A percentile compares a stretch with the other conserved stretches of the same genome.
Evolutionary conservation across 495 filamentous ascomycete genomes (phyloP).

Genomic region (Parathielavia hyrcaniae): DNA sequence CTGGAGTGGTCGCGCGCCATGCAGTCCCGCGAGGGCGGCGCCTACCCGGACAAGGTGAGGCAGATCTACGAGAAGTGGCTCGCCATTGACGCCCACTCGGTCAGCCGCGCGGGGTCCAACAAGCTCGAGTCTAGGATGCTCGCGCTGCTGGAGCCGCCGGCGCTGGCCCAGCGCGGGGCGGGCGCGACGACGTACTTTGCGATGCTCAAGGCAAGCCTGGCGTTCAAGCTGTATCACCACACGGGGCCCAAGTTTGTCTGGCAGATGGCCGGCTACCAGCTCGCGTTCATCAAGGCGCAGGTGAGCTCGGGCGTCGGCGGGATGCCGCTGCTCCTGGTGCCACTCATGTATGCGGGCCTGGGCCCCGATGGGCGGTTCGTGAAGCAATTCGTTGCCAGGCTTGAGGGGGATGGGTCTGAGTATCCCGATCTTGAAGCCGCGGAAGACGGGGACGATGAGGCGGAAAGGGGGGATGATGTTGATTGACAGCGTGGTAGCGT

Average conservation of each 20-base stretch:
- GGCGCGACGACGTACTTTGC: constrained; percentile 42
- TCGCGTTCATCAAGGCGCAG: constrained; percentile 58
- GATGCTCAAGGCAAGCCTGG: constrained; percentile 56
- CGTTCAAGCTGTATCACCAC: constrained; percentile 45
- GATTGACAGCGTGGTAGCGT: background rate
- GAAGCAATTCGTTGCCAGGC: constrained; percentile 29
- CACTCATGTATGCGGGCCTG: constrained; percentile 44
- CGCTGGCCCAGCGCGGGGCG: constrained; percentile 32
- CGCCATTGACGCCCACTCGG: constrained; percentile 34
- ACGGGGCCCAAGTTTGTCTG: constrained; percentile 47
- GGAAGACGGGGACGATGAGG: constrained; percentile 6
- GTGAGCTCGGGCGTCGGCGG: constrained; percentile 11
- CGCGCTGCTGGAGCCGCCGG: constrained; percentile 41
- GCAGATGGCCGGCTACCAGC: constrained; percentile 56
- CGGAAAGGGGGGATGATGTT: background rate
- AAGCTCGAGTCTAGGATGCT: constrained; percentile 30
- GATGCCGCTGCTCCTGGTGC: constrained; percentile 27
- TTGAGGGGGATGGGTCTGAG: constrained; percentile 26
- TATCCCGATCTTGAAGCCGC: constrained; percentile 15
- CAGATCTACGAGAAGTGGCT: constrained; percentile 41
- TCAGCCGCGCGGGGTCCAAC: constrained; percentile 18
- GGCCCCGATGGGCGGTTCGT: constrained; percentile 35
- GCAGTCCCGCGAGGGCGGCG: constrained; percentile 15
- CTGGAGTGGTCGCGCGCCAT: constrained; percentile 29
- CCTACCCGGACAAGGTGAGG: constrained; percentile 37